These are phyloP conservation scores for Scopulariopsis brevicaulis DNA, from an alignment of 2,329 filamentous ascomycete genomes.

Conservation along the genomic window DNA sequence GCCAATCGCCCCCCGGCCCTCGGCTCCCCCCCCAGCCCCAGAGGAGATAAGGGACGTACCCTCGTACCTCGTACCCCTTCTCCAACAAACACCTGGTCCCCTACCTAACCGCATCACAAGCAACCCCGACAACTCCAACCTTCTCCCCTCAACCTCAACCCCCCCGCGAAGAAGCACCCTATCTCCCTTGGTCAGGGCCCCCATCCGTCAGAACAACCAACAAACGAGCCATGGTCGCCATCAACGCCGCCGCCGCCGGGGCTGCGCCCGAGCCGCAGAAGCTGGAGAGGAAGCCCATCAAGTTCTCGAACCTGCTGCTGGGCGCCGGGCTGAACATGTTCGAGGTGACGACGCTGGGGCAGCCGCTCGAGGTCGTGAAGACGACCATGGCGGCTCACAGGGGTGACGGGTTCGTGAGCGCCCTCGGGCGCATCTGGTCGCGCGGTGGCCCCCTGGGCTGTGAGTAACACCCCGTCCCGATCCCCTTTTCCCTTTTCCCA, in stretches of 20 bases:
- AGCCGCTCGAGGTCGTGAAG: conserved; percentile 97
- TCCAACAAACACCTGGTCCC: background rate
- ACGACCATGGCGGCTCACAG: conserved; percentile 99
- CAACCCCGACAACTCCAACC: background rate
- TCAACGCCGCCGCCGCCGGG: conserved; percentile 34
- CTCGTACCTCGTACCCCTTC: background rate
- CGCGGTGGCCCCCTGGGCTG: conserved; percentile 90
- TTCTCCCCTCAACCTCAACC: conserved; percentile 11
- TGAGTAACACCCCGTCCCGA: conserved; percentile 39
- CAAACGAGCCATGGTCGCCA: conserved; percentile 50
- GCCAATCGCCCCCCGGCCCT: background rate
- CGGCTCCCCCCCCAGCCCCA: background rate
- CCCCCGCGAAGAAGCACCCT: conserved; percentile 71
- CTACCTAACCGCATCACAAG: background rate
- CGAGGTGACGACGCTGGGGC: conserved; percentile 57
- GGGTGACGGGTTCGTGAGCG: conserved; percentile 70
- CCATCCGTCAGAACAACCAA: conserved; percentile 31
- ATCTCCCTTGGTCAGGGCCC: conserved; percentile 96
- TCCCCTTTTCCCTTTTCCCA: background rate
- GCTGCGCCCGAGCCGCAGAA: conserved; percentile 25
- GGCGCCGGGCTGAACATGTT: conserved; percentile 94
- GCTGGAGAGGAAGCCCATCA: conserved; percentile 98
- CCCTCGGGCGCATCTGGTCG: conserved; percentile 81
- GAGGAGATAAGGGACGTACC: no score
- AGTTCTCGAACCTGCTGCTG: conserved; percentile 97